phyloP scores from a whole-genome alignment of 225 moss, liverwort and hornwort species.

The Pseudoscleropodium purum region DNA sequence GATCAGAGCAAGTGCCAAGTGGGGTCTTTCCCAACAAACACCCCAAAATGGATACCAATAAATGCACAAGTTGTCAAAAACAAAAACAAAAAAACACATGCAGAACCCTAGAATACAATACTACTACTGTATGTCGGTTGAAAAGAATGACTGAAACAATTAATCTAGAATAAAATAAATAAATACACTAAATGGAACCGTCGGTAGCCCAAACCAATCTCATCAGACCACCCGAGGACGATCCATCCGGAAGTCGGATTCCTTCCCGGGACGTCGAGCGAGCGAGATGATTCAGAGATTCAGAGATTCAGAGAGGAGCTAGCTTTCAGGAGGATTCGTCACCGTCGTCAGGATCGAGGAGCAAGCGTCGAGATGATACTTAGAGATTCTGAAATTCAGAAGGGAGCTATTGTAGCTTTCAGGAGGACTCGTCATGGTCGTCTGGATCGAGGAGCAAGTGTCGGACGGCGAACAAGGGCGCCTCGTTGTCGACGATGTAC shows the following conservation, averaged over 20 bases:
- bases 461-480: not conserved
- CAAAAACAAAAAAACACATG: not conserved
- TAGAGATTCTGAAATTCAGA: not conserved
- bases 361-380: not conserved
- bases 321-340: not conserved
- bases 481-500: conserved; percentile 15
- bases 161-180: not conserved
- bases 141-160: too few species aligned
- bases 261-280: not conserved
- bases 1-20: not conserved
- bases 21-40: not conserved
- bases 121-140: not conserved
- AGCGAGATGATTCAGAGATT: not conserved
- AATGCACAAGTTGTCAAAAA: not conserved
- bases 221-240: not conserved
- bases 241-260: not conserved
- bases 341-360: not conserved
- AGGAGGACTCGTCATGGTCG: not conserved
- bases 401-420: not conserved
- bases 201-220: not conserved
- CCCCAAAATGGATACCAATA: not conserved
- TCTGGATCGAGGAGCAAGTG: conserved; percentile 14
- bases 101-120: not conserved
- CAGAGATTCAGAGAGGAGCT: not conserved
- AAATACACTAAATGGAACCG: not conserved